Base-by-base conservation (phyloP, 176 grass and related monocot species). In the Zizania latifolia region DNA sequence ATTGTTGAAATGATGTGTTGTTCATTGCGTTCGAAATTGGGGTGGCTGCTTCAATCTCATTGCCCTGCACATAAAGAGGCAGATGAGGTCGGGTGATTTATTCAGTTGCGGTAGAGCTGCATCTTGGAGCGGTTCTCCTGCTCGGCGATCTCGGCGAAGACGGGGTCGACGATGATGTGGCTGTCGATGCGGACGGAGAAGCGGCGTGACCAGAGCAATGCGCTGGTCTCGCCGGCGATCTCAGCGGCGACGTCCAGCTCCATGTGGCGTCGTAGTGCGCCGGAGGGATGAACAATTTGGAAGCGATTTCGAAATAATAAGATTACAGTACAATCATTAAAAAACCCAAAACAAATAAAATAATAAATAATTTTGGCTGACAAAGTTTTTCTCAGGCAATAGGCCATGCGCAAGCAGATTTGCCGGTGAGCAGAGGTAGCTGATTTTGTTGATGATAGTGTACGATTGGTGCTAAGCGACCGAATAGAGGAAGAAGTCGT, bases 121-220 rank as follows among this genome's bases (percentile, higher is more conserved):
- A 86, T 90, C 72, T 92, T 67, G 12, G 87, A 92, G 50, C 9
- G 61, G 66, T 84, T 92, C 22, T 88, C 67, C 84, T 96, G 87
- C 22, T 96, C 84, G 45, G 92, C 38, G 33, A 88, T 76, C 10
- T 92, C 84, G 6, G 92, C 84, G 80, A 90, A 92, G 86, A 88
- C 63, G 36, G 89, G 87, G 70, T 92, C 93, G 59, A 92, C 93
- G 65, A 81, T 31, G 82, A 92, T 79, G 75, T 92, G 89, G 79
- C 85, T 90, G 74, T 88, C 72, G 75, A 92, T 75, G 46, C 86
- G 82, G 75, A 96, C 64, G 51, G 74, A 74, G 93, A 92, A 96
- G 78, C 62, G 82, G 13, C 81, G 82, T 10, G 75, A 61, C 93
- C 89, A 92, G 71, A 83, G 67, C 29, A 77, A 45, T 37, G 92